These are phyloP conservation scores for Elsinoe australis DNA, from an alignment of 2,329 filamentous ascomycete species.

Conservation along the genomic window DNA sequence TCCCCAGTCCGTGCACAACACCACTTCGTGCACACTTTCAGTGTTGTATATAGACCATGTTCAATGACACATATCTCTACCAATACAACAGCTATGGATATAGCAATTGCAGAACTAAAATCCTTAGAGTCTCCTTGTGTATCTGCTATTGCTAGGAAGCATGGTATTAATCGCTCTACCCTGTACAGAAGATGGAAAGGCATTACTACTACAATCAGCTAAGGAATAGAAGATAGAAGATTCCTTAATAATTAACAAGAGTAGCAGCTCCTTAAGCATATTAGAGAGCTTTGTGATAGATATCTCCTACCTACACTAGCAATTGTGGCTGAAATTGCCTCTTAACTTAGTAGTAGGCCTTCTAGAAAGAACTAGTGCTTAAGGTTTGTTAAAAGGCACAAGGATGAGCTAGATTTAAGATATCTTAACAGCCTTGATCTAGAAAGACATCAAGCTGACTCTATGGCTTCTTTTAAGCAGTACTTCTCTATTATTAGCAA, in stretches of 20 bases:
- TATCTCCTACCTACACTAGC: conserved; percentile 1
- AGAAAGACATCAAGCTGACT: conserved; percentile 15
- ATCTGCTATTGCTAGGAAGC: background rate
- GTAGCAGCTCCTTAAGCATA: conserved; percentile 1
- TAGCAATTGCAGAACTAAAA: conserved; percentile 9
- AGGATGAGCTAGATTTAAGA: background rate
- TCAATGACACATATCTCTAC: conserved; percentile 3
- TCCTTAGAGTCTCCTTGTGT: conserved; percentile 6
- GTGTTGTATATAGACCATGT: background rate
- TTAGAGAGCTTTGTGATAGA: conserved; percentile 10
- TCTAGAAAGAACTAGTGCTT: conserved; percentile 8
- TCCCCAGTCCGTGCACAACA: conserved; percentile 2
- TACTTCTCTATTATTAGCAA: conserved; percentile 10
- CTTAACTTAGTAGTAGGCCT: conserved; percentile 8
- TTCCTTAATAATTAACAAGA: conserved; percentile 9
- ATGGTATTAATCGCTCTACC: conserved; percentile 9
- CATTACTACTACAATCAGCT: conserved; percentile 2
- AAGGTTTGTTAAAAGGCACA: conserved; percentile 6
- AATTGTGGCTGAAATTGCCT: conserved; percentile 6
- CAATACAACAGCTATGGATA: conserved; percentile 1
- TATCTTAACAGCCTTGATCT: conserved; percentile 15
- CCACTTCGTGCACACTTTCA: conserved; percentile 4
- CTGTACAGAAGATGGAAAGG: conserved; percentile 7
- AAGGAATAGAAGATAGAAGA: conserved; percentile 2
- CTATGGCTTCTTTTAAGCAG: conserved; percentile 12